These are phyloP conservation scores for Chlorella sorokiniana DNA, from an alignment of 139 green algal species.

Conservation along the genomic window DNA sequence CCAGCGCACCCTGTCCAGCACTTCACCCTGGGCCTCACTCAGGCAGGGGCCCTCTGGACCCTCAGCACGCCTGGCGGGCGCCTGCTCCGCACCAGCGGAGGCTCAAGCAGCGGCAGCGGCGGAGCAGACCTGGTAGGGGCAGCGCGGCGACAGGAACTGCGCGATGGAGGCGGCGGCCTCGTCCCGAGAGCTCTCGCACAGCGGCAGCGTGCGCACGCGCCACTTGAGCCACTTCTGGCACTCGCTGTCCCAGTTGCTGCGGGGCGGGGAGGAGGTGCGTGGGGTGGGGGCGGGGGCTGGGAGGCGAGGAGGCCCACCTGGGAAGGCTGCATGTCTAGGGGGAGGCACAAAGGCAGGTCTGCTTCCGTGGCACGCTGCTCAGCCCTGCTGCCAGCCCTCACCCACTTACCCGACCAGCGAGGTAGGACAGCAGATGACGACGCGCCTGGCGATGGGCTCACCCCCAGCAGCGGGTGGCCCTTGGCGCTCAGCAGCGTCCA, in stretches of 20 bases:
- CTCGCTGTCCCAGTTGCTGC: conserved; percentile 96
- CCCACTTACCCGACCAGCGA: conserved; percentile 75
- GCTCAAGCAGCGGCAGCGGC: no score
- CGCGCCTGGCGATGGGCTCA: conserved; percentile 73
- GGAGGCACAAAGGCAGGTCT: no score
- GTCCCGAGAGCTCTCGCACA: conserved; percentile 87
- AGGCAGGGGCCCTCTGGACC: no score
- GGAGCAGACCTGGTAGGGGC: conserved; percentile 45
- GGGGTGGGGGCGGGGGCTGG: neutral
- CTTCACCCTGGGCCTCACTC: no score
- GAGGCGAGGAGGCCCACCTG: no score
- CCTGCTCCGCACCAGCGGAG: no score
- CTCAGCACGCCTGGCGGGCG: no score
- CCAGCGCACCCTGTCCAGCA: no score
- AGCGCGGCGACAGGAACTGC: conserved; percentile 74
- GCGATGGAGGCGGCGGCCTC: conserved; percentile 84
- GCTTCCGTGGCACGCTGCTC: no score
- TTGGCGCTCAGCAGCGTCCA: conserved; percentile 89
- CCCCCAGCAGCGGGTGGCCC: conserved; percentile 69
- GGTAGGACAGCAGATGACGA: conserved; percentile 98
- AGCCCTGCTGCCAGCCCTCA: neutral
- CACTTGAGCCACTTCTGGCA: conserved; percentile 94
- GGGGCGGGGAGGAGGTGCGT: neutral
- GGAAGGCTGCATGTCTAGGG: no score
- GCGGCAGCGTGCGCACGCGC: conserved; percentile 75